Evolutionary conservation across 2,329 filamentous ascomycete genomes (phyloP).

Genomic region (Fusarium tuaranense): DNA sequence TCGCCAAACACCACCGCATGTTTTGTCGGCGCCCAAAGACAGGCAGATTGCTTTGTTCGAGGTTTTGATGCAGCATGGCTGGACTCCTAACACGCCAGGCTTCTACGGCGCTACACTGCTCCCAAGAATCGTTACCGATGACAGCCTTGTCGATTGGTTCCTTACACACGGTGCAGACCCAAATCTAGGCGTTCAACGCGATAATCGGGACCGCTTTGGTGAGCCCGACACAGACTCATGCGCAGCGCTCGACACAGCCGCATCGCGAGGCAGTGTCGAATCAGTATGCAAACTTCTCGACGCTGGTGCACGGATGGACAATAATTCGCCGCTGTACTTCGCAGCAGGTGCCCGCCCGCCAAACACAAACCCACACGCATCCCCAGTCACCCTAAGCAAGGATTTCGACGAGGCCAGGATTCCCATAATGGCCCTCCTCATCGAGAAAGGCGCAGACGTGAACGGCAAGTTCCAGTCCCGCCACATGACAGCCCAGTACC

Average conservation of each 20-base stretch:
- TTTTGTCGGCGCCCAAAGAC: conserved; percentile 15
- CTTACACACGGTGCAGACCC: conserved; percentile 33
- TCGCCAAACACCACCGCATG: conserved; percentile 2
- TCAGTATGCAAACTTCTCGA: conserved; percentile 23
- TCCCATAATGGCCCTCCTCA: conserved; percentile 29
- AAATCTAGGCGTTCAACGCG: conserved; percentile 27
- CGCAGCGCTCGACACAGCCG: conserved; percentile 23
- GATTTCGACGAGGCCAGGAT: conserved; percentile 24
- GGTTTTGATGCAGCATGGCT: conserved; percentile 18
- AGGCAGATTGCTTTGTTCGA: conserved; percentile 25
- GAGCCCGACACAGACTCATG: conserved; percentile 24
- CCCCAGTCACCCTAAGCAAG: neutral
- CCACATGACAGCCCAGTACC: conserved; percentile 21
- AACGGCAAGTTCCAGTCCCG: conserved; percentile 16
- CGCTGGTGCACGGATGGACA: conserved; percentile 23
- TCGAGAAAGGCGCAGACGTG: conserved; percentile 25
- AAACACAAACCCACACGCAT: neutral
- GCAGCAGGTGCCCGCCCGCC: conserved; percentile 21
- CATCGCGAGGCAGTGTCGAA: conserved; percentile 4
- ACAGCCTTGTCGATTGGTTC: conserved; percentile 34
- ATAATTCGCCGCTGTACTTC: conserved; percentile 31
- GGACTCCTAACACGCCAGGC: conserved; percentile 23
- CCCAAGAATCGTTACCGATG: conserved; percentile 11
- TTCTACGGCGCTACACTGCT: conserved; percentile 31
- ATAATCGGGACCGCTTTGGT: conserved; percentile 22